Percentiles rank a stretch among this genome's conserved stretches.
These are phyloP conservation scores for Lentinula detonsa DNA, from an alignment of 768 basidiomycete species.

Conservation along the genomic window DNA sequence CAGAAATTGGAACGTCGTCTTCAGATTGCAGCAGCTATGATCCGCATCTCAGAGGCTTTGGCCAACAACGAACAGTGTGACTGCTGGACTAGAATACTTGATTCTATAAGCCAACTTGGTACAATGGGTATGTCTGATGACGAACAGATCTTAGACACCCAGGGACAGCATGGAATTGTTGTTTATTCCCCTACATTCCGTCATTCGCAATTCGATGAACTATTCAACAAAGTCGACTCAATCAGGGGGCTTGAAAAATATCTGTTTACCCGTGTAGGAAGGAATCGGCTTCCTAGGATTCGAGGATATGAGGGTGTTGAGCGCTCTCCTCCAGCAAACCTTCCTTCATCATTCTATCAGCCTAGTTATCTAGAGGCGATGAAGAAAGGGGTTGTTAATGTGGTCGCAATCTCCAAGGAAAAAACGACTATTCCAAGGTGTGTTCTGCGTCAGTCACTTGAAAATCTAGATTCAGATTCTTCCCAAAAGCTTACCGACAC, in stretches of 20 bases:
- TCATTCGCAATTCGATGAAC: not conserved
- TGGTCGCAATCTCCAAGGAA: not conserved
- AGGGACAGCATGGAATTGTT: not conserved
- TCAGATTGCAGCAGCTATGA: not conserved
- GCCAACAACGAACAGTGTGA: not conserved
- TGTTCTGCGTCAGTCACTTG: too few relatives aligned
- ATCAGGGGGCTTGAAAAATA: not conserved
- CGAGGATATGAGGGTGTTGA: not conserved
- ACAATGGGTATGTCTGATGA: not conserved
- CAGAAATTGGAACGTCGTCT: not conserved
- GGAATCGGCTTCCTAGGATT: not conserved
- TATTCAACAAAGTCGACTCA: not conserved
- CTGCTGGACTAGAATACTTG: not conserved
- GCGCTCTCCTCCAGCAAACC: not conserved
- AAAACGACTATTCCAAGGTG: too few relatives aligned
- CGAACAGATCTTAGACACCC: not conserved
- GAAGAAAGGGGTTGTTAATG: not conserved
- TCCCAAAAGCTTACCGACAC: too few relatives aligned
- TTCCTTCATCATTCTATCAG: not conserved
- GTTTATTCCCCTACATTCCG: not conserved
- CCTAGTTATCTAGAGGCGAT: not conserved
- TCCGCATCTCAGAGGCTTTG: not conserved
- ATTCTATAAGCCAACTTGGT: not conserved
- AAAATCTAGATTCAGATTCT: too few relatives aligned
- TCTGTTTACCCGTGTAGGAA: not conserved